Evolutionary conservation across 1,139 yeast genomes (phyloP).

Genomic region (Nadsonia starkeyi-henricii): DNA sequence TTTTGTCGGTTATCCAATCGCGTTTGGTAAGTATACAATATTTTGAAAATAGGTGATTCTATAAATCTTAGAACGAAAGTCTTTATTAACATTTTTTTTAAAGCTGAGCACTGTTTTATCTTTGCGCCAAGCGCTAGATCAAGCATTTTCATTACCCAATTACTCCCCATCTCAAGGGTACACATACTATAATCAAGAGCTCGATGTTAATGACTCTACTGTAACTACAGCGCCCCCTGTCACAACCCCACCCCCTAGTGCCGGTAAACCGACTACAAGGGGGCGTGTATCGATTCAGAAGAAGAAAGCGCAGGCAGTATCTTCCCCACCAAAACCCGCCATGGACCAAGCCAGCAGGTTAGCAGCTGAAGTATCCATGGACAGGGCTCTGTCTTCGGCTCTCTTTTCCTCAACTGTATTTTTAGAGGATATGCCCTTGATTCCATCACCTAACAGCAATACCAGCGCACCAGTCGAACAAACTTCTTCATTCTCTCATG

Average conservation of each 20-base stretch:
- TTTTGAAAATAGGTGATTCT: too few relatives aligned
- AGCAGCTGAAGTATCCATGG: background rate
- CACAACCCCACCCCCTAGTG: background rate
- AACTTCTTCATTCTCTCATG: background rate
- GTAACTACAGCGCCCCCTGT: background rate
- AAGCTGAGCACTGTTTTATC: constrained; percentile 22
- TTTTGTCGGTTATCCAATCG: constrained; percentile 41
- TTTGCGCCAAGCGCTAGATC: constrained; percentile 19
- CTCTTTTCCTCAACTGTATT: background rate
- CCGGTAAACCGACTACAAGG: background rate
- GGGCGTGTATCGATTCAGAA: background rate
- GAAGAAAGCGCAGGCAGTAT: background rate
- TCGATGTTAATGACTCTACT: background rate
- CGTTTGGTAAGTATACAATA: constrained; percentile 23
- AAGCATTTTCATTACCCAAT: constrained; percentile 22
- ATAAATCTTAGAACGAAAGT: too few relatives aligned
- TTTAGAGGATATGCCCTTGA: background rate
- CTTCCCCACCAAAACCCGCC: background rate
- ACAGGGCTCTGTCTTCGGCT: background rate
- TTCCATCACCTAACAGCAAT: background rate
- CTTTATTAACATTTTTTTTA: background rate
- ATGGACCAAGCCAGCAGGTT: background rate
- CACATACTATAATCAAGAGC: constrained; percentile 12
- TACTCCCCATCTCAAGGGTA: constrained; percentile 26
- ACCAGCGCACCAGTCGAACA: background rate